A percentile compares a stretch with the other conserved stretches of the same genome.
Evolutionary conservation across 768 basidiomycete species (phyloP).

Genomic region (Phanerodontia chrysosporium): DNA sequence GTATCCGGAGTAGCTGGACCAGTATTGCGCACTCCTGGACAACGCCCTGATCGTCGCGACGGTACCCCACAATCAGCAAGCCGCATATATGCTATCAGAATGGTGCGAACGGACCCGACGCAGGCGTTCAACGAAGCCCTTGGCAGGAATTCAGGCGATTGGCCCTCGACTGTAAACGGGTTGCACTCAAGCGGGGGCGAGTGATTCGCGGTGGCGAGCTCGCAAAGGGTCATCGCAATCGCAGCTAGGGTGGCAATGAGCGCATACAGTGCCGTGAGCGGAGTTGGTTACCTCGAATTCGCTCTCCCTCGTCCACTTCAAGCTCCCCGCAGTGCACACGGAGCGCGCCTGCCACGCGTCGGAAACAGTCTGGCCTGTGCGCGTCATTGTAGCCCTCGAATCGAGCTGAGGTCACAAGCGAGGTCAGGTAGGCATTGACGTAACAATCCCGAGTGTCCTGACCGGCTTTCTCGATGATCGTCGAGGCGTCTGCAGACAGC

Average conservation of each 20-base stretch:
- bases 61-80: background rate
- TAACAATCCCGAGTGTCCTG: background rate
- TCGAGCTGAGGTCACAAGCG: conserved; percentile 9
- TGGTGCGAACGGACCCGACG: conserved; percentile 40
- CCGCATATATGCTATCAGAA: conserved; percentile 8
- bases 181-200: conserved; percentile 65
- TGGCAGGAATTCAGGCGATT: background rate
- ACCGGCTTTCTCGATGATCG: conserved; percentile 11
- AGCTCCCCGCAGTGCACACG: conserved; percentile 49
- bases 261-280: background rate
- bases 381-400: conserved; percentile 25
- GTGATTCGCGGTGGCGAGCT: conserved; percentile 69
- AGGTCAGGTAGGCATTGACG: background rate
- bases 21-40: conserved; percentile 74
- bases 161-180: conserved; percentile 2
- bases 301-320: conserved; percentile 55
- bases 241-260: conserved; percentile 42
- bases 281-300: conserved; percentile 48
- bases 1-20: conserved; percentile 85
- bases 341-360: conserved; percentile 44
- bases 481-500: background rate
- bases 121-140: conserved; percentile 40
- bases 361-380: conserved; percentile 53
- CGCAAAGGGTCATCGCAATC: conserved; percentile 75
- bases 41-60: conserved; percentile 46